A percentile compares a stretch with the other conserved stretches of the same genome.
phyloP scores from a whole-genome alignment of 148 eudicot species.

The Rhododendron vialii region DNA sequence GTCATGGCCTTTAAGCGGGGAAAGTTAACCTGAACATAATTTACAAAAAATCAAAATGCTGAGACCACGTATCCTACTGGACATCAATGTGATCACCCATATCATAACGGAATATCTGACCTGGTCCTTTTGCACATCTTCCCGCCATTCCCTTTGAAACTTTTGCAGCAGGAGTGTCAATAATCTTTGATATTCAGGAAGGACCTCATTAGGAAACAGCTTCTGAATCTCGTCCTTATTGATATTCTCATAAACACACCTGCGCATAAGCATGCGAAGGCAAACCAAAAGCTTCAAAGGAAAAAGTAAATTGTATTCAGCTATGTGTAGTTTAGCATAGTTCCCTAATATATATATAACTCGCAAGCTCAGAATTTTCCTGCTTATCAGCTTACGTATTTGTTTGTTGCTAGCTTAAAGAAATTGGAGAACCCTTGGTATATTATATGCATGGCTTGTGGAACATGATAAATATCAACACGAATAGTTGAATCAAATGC shows the following conservation, averaged over 20 bases:
- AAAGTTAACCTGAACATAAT: slow-evolving; percentile 17
- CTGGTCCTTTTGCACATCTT: slow-evolving; percentile 40
- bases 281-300: slow-evolving; percentile 44
- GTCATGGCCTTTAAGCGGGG: slow-evolving; percentile 36
- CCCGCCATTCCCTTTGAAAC: slow-evolving; percentile 47
- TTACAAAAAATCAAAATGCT: neutral
- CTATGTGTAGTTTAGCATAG: neutral
- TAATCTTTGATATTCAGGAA: slow-evolving; percentile 41
- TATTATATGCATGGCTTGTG: neutral
- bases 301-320: neutral
- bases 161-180: slow-evolving; percentile 48
- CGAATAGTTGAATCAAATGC: neutral
- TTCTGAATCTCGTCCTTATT: slow-evolving; percentile 45
- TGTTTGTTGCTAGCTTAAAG: neutral
- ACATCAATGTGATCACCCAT: neutral
- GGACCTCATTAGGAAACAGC: slow-evolving; percentile 42
- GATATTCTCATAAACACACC: slow-evolving; percentile 37
- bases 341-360: neutral
- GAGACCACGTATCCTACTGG: neutral
- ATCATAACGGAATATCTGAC: slow-evolving; percentile 11
- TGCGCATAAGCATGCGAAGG: slow-evolving; percentile 43
- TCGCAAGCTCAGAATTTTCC: neutral
- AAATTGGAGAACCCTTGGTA: neutral
- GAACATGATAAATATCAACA: neutral
- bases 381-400: neutral